Base-by-base conservation (phyloP, 2,329 filamentous ascomycete genomes). In the Aspergillus terreus region DNA sequence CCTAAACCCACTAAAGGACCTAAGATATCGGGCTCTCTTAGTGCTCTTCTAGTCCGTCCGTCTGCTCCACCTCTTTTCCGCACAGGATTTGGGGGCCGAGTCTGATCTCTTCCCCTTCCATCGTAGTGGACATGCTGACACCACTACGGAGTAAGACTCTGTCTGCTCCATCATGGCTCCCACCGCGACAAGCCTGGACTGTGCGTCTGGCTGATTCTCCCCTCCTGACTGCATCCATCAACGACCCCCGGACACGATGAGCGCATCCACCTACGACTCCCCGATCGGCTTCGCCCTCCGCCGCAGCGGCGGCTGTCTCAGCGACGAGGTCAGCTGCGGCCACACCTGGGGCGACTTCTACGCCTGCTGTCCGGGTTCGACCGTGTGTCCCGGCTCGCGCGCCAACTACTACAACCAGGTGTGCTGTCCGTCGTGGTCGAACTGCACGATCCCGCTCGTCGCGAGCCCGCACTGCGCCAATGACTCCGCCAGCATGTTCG, bases 381-480 rank as follows among this genome's bases (percentile, higher is more conserved):
- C 59, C 9, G 46, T 49, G n/a, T 63, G 59, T 19, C 56, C 56
- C 2, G 12, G 48, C 3, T 45, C 46, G 9, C 42, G 30, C 17
- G 9, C n/a, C 25, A 12, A 9, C 40, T 17, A 52, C 12, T 47
- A 50, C 21, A 47, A 56, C 4, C 52, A 56, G 17, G 54, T 57
- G 11, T 63, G 61, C 27, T 63, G 61, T 11, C 55, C 52, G 12
- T 50, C 52, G 0, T 36, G 52, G 4, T 47, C 58, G 4, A 55
- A 61, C 46, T 63, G 60, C 7, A 49, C 48, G 4, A 27, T 44
- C 10, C 45, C 49, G 4, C 14, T 63, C 3, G 41, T 56, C 15
- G 32, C 50, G n/a, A 45, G 52, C 10, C 60, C 60, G 7, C 53
- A 58, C 25, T 66, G 63, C 23, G 63, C 60, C 21, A 59, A 65